Evolutionary conservation across 2,329 filamentous ascomycete genomes (phyloP), one percentile per base, ranked within the genome.

Genomic region (Claviceps pusilla): DNA sequence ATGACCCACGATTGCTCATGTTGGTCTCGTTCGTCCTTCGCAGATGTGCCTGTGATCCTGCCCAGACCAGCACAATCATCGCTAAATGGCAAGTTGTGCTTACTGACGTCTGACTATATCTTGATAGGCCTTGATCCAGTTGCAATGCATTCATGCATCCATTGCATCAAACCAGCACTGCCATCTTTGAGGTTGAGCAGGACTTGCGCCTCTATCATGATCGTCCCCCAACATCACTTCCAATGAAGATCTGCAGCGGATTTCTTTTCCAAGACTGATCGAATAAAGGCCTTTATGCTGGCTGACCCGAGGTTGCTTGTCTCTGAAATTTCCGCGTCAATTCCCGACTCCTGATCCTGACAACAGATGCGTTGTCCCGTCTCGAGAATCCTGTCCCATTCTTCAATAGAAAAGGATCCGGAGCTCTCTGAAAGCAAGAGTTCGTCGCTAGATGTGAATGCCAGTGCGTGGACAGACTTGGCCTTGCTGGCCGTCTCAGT

Each of bases 361-460:
- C 76, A 84, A 67, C 89, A 95, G 50, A 84, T 74, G 43, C 72
- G 69, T 63, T 81, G 76, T 39, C 86, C 89, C 48, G 75, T 71
- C 57, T 83, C 76, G 59, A 83, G 80, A 19, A 86, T 79, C 47
- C 76, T 72, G 54, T 89, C 80, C 89, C 90, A 96, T 58, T 85
- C 83, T 14, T 81, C 76, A 59, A 86, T 74, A 49, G 80, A 79
- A 65, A 96, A 97, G 3, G 71, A 70, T 0, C 91, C 91, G 62
- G 91, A 82, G 63, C 89, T 95, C 69, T 95, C 87, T 39, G 80
- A 83, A 46, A 95, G 69, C 28, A 96, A 70, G 52, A 95, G 71
- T 56, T 87, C 82, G 9, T 84, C 79, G 52, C 81, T 74, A 1
- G 83, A 82, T n/a, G 84, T 84, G 66, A 93, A 95, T 6, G 83